Percentiles rank a stretch among this genome's conserved stretches.
Conservation (phyloP, 768 basidiomycete species). For the Macrocybe gigantea region DNA sequence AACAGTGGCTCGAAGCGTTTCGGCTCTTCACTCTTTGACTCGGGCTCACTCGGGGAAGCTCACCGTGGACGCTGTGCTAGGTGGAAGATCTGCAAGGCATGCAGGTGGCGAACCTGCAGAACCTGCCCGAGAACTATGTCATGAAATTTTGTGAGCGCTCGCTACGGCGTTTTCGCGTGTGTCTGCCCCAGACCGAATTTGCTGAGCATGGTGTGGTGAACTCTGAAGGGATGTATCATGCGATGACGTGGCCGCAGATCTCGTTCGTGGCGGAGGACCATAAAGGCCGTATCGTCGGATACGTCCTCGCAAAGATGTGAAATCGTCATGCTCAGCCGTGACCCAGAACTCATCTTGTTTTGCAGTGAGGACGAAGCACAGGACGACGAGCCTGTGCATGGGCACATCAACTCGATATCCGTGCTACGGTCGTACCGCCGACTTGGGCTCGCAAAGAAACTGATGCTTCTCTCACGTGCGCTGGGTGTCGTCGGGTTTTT, state of each 20-base stretch:
- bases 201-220: not conserved
- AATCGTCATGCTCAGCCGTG: conserved; percentile 12
- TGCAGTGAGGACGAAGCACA: conserved; percentile 42
- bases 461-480: conserved; percentile 92
- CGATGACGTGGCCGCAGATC: conserved; percentile 88
- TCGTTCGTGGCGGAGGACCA: conserved; percentile 91
- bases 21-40: conserved; percentile 19
- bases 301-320: conserved; percentile 94
- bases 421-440: conserved; percentile 86
- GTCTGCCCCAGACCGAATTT: not conserved
- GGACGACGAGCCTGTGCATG: conserved; percentile 50
- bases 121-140: conserved; percentile 88
- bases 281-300: conserved; percentile 87
- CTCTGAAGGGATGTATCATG: conserved; percentile 76
- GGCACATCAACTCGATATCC: conserved; percentile 96
- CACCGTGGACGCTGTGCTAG: conserved; percentile 30
- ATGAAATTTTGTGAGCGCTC: conserved; percentile 64
- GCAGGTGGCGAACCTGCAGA: conserved; percentile 92
- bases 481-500: conserved; percentile 4
- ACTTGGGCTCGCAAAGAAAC: conserved; percentile 88
- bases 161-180: not conserved
- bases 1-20: conserved; percentile 27
- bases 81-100: conserved; percentile 85
- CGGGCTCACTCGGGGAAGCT: conserved; percentile 12
- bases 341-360: not conserved